Percentiles rank a stretch among this genome's conserved stretches.
phyloP scores from a whole-genome alignment of 805 yeast species.

The Wickerhamiella shivajii region DNA sequence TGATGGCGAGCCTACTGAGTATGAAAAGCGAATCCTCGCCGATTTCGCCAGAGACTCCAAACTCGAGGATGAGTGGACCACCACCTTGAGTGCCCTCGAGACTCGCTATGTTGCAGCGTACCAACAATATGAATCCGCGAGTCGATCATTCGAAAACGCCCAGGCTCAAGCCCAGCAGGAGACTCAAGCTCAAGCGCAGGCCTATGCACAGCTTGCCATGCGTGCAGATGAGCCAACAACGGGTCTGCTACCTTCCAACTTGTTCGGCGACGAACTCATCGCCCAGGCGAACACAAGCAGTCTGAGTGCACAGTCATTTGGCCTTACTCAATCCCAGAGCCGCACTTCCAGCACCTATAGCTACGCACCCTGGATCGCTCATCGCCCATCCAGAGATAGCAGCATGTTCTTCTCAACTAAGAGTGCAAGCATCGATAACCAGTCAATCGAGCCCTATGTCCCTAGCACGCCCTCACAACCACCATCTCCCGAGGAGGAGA shows the following conservation, averaged over 20 bases:
- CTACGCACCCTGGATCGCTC: not conserved
- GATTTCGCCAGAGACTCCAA: slow-evolving; percentile 18
- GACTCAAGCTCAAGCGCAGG: slow-evolving; percentile 8
- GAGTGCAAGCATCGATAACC: too few species aligned
- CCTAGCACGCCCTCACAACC: too few species aligned
- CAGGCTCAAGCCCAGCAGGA: slow-evolving; percentile 15
- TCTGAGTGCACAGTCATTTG: not conserved
- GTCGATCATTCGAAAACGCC: slow-evolving; percentile 12
- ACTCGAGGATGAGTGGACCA: slow-evolving; percentile 26
- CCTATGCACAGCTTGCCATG: slow-evolving; percentile 1
- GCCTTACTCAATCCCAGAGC: not conserved
- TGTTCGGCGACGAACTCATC: slow-evolving; percentile 4
- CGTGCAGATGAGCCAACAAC: not conserved
- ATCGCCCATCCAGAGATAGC: slow-evolving; percentile 1
- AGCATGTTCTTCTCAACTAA: slow-evolving; percentile 6
- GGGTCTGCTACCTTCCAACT: slow-evolving; percentile 1
- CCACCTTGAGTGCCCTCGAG: slow-evolving; percentile 25
- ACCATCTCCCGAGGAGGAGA: too few species aligned
- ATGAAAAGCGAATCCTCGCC: slow-evolving; percentile 15
- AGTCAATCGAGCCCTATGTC: too few species aligned
- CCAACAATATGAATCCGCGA: slow-evolving; percentile 22
- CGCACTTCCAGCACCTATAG: not conserved
- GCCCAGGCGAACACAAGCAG: not conserved
- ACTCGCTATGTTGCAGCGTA: slow-evolving; percentile 24
- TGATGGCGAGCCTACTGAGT: slow-evolving; percentile 10